These are phyloP conservation scores for Eugenia klotzschiana DNA, from an alignment of 441 rosid species.

Conservation along the genomic window DNA sequence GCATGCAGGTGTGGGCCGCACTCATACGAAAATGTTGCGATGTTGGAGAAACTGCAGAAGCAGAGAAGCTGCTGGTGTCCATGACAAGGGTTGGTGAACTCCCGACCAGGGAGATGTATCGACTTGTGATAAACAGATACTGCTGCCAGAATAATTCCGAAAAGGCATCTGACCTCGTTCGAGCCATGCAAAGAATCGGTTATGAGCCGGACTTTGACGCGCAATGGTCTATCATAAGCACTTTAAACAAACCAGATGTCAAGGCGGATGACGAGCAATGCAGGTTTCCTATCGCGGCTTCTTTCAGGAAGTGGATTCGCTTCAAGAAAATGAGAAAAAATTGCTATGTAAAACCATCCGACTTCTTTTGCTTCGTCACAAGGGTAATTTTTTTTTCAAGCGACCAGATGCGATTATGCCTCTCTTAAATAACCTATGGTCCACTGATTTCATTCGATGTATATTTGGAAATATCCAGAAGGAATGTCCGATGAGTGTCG, in stretches of 20 bases:
- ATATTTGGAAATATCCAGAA: neutral
- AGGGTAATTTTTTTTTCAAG: too few relatives aligned
- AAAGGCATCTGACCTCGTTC: slow-evolving; percentile 52
- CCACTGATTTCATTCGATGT: neutral
- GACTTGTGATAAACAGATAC: slow-evolving; percentile 30
- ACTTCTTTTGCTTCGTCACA: neutral
- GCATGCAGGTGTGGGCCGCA: slow-evolving; percentile 29
- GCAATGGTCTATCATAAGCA: slow-evolving; percentile 73
- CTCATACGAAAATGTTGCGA: slow-evolving; percentile 29
- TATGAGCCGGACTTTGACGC: slow-evolving; percentile 54
- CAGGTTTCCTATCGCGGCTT: slow-evolving; percentile 63
- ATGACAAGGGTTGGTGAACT: slow-evolving; percentile 36
- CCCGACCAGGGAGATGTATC: slow-evolving; percentile 43
- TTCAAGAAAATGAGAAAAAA: slow-evolving; percentile 6
- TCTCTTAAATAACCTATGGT: neutral
- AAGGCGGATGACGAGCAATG: slow-evolving; percentile 7
- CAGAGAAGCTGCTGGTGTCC: slow-evolving; percentile 35
- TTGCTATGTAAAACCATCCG: neutral
- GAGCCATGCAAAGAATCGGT: slow-evolving; percentile 49
- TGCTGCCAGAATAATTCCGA: slow-evolving; percentile 32
- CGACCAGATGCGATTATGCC: neutral
- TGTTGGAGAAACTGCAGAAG: slow-evolving; percentile 29
- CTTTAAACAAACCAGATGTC: slow-evolving; percentile 24
- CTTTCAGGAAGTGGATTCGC: slow-evolving; percentile 54
- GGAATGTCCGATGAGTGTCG: neutral